These are phyloP conservation scores for Leishmania tropica DNA, from an alignment of 208 protist genomes.

Conservation along the genomic window DNA sequence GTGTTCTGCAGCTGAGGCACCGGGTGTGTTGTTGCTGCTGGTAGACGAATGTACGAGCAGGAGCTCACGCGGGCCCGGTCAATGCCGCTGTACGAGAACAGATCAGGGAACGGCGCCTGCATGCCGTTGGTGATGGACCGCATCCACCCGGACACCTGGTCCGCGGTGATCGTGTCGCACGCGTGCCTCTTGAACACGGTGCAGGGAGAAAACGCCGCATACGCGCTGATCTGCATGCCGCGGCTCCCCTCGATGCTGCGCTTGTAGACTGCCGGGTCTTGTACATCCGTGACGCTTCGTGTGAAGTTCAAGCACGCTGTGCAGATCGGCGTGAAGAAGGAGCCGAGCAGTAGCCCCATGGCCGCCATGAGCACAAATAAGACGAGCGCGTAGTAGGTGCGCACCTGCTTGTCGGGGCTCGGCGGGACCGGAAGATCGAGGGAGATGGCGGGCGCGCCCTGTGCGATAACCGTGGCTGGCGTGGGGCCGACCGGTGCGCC, in stretches of 20 bases:
- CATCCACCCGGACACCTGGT: conserved; percentile 7
- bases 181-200: conserved; percentile 16
- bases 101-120: conserved; percentile 4
- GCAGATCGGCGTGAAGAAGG: conserved; percentile 9
- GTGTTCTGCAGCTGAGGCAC: not conserved
- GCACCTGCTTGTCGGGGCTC: conserved; percentile 8
- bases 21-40: not conserved
- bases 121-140: conserved; percentile 15
- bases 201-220: conserved; percentile 11
- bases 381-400: conserved; percentile 9
- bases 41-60: not conserved
- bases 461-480: conserved; percentile 1
- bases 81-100: conserved; percentile 3
- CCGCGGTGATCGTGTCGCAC: conserved; percentile 1
- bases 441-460: conserved; percentile 7
- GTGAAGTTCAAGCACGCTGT: not conserved
- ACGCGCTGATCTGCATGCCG: not conserved
- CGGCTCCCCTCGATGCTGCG: not conserved
- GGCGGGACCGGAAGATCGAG: conserved; percentile 9
- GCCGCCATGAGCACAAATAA: conserved; percentile 6
- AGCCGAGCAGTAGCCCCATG: not conserved
- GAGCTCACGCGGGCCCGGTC: conserved; percentile 2
- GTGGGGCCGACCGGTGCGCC: not conserved
- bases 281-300: not conserved
- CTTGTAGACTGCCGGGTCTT: not conserved